Conservation (phyloP, 441 rosid genomes). For the Hura crepitans region DNA sequence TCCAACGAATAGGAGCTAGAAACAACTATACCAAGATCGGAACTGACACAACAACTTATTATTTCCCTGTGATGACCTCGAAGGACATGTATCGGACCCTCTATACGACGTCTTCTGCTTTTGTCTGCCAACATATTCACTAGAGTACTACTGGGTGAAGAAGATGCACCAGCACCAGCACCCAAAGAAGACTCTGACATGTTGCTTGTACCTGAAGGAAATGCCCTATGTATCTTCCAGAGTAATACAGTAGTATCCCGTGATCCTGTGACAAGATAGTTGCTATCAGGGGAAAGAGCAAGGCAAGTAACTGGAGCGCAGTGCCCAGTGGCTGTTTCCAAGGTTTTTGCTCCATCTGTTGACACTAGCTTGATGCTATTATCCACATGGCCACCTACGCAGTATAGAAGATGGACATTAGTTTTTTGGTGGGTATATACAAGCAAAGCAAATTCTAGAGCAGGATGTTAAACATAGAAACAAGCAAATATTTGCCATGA, state of each 20-base stretch:
- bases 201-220: slow-evolving; percentile 47
- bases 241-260: slow-evolving; percentile 77
- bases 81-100: slow-evolving; percentile 93
- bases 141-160: slow-evolving; percentile 41
- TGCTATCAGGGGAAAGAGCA: slow-evolving; percentile 84
- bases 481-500: not conserved
- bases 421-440: not conserved
- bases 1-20: slow-evolving; percentile 70
- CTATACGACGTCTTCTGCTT: slow-evolving; percentile 60
- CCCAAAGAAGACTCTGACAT: slow-evolving; percentile 51
- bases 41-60: slow-evolving; percentile 75
- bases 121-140: slow-evolving; percentile 55
- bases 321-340: slow-evolving; percentile 87
- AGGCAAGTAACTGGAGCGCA: slow-evolving; percentile 98
- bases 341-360: slow-evolving; percentile 82
- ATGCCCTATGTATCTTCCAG: slow-evolving; percentile 79
- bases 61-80: slow-evolving; percentile 82
- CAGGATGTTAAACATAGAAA: not conserved
- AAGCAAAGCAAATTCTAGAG: not conserved
- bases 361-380: slow-evolving; percentile 85
- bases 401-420: slow-evolving; percentile 8
- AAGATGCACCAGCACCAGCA: slow-evolving; percentile 37
- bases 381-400: slow-evolving; percentile 93
- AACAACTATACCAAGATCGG: slow-evolving; percentile 82
- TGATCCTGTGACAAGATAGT: slow-evolving; percentile 90